Evolutionary conservation across 73 alveolate species (phyloP).

Genomic region (Paramecium bursaria): DNA sequence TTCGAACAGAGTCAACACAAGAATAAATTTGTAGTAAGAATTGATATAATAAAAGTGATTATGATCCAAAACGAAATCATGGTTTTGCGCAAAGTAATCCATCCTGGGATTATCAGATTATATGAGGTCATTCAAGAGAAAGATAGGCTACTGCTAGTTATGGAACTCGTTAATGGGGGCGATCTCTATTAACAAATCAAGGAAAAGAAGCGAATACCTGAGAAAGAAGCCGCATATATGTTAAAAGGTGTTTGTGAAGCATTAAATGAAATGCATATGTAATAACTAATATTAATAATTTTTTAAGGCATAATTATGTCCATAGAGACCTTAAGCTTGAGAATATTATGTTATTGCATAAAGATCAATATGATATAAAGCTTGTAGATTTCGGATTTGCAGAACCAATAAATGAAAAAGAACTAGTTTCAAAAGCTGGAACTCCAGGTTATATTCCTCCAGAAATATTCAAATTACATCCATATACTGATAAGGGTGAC

Average conservation of each 20-base stretch:
- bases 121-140: constrained; percentile 44
- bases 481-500: constrained; percentile 71
- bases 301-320: constrained; percentile 40
- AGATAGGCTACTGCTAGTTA: constrained; percentile 15
- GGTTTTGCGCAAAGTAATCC: constrained; percentile 62
- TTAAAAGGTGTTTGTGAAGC: constrained; percentile 63
- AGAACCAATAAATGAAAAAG: constrained; percentile 64
- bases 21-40: constrained; percentile 48
- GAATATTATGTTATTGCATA: constrained; percentile 61
- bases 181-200: constrained; percentile 58
- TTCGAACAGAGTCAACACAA: constrained; percentile 35
- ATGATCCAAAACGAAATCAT: constrained; percentile 60
- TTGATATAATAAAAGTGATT: constrained; percentile 35
- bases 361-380: constrained; percentile 46
- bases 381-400: constrained; percentile 73
- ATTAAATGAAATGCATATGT: constrained; percentile 58
- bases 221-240: constrained; percentile 48
- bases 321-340: constrained; percentile 73
- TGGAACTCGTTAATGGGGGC: constrained; percentile 70
- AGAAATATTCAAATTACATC: constrained; percentile 63
- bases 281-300: background rate
- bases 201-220: constrained; percentile 61
- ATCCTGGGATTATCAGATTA: constrained; percentile 39
- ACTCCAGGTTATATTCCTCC: constrained; percentile 74
- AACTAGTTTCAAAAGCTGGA: constrained; percentile 70